A percentile compares a stretch with the other conserved stretches of the same genome.
Evolutionary conservation across 2,329 filamentous ascomycete species (phyloP).

Genomic region (Aspergillus proliferans): DNA sequence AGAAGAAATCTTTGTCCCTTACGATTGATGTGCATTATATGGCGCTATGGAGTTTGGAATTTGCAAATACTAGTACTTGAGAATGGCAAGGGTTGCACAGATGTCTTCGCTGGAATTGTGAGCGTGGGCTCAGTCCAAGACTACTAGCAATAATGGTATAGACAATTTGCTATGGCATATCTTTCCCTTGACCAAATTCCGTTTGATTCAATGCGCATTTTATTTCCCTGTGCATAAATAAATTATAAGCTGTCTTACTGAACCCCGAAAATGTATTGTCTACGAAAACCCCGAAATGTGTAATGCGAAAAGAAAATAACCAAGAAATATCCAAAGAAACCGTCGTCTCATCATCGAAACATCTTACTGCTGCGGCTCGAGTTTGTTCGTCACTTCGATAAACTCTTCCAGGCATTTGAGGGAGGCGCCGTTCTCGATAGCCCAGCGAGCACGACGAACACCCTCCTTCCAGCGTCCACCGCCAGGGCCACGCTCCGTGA

Average conservation of each 20-base stretch:
- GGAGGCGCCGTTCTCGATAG: slow-evolving; percentile 79
- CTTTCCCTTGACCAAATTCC: neutral
- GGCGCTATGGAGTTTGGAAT: slow-evolving; percentile 25
- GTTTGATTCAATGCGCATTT: neutral
- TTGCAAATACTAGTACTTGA: neutral
- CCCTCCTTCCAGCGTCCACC: slow-evolving; percentile 94
- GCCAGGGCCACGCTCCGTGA: slow-evolving; percentile 75
- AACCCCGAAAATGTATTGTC: neutral
- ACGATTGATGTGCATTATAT: slow-evolving; percentile 24
- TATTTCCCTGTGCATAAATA: neutral
- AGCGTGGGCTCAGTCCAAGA: neutral
- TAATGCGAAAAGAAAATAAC: slow-evolving; percentile 12
- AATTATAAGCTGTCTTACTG: neutral
- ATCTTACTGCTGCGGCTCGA: slow-evolving; percentile 17
- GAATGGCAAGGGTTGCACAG: neutral
- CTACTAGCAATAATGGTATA: neutral
- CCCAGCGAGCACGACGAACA: slow-evolving; percentile 78
- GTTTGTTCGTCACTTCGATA: slow-evolving; percentile 69
- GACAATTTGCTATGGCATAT: neutral
- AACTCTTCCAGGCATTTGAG: slow-evolving; percentile 76
- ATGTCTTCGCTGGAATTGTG: neutral
- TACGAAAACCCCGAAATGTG: slow-evolving; percentile 3
- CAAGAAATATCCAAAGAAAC: slow-evolving; percentile 2
- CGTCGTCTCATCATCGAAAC: neutral
- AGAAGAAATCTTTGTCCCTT: slow-evolving; percentile 1